Base-by-base conservation (phyloP, 73 alveolate genomes). In the Paramecium biaurelia region DNA sequence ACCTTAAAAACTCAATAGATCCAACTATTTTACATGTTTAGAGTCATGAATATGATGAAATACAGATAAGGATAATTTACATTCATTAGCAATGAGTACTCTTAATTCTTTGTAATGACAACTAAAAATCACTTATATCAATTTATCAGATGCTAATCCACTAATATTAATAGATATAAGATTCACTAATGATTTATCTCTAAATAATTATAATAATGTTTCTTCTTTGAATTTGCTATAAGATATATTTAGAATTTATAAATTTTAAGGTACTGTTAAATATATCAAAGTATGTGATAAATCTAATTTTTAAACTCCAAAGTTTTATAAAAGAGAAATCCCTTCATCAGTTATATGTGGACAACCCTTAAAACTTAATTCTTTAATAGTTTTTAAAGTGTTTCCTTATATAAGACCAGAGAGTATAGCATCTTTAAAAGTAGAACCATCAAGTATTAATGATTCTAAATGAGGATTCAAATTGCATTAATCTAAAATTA, bases 401-500 rank as follows among this genome's bases (percentile, higher is more conserved):
- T 26, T 24, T 23, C 90, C 90, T 47, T 79, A 24, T 10, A 34
- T 47, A 12, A 79, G 43, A 14, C 90, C 74, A 41, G 45, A 47
- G 7, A 79, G 43, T 4, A 79, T 23, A 9, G 90, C 20, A 79
- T 79, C 90, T 45, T 43, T 79, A 34, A 79, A 41, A 4, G 20
- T 20, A 24, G 76, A 43, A 9, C 90, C 90, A 43, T 45, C 72
- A 79, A 79, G 21, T 21, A 30, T 26, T 20, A 79, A 23, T 9
- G 56, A 45, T 21, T 79, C 90, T 3, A 79, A 18, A 41, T 79
- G 28, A n/a, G 70, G 90, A 47, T 79, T 79, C 20, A 41, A 12
- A 41, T 79, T 79, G 72, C 90, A 79, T 79, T 79, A 15, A 45
- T 79, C 90, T 38, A 79, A 63, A 79, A 79, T 79, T 24, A 79